Conservation (phyloP, 306 rosid species). For the Quercus cerris region DNA sequence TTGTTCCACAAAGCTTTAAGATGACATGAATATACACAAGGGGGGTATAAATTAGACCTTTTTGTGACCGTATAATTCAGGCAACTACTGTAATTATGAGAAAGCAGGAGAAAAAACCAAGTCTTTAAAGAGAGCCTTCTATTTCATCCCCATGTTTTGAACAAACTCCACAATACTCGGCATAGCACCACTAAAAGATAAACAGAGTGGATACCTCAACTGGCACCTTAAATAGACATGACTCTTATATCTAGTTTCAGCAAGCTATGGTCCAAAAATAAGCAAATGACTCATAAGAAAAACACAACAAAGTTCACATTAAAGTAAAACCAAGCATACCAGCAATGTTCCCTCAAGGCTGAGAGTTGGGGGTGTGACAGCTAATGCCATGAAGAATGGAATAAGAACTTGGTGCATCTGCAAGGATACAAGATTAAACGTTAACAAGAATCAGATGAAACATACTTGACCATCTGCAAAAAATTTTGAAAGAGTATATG, state of each 20-base stretch:
- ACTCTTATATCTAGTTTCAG: neutral
- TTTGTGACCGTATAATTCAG: no score
- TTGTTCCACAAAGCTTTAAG: no score
- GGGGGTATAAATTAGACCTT: no score
- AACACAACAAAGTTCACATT: neutral
- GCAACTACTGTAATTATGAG: no score
- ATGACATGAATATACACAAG: no score
- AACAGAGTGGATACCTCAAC: neutral
- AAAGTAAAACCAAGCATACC: slow-evolving; percentile 45
- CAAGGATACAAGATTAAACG: slow-evolving; percentile 12
- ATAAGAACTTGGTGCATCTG: slow-evolving; percentile 88
- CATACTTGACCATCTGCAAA: neutral
- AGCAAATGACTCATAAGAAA: neutral
- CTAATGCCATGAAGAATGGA: slow-evolving; percentile 73
- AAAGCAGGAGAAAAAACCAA: no score
- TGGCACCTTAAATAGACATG: neutral
- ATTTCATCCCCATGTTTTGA: no score
- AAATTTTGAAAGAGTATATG: neutral
- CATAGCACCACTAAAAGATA: no score
- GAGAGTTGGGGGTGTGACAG: slow-evolving; percentile 76
- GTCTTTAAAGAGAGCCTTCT: no score
- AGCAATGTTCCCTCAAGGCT: slow-evolving; percentile 90
- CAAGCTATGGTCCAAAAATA: neutral
- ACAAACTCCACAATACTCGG: no score
- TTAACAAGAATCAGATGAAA: neutral